Evolutionary conservation across 352 stramenopile genomes (phyloP).

Genomic region (Phytophthora podocarpi): DNA sequence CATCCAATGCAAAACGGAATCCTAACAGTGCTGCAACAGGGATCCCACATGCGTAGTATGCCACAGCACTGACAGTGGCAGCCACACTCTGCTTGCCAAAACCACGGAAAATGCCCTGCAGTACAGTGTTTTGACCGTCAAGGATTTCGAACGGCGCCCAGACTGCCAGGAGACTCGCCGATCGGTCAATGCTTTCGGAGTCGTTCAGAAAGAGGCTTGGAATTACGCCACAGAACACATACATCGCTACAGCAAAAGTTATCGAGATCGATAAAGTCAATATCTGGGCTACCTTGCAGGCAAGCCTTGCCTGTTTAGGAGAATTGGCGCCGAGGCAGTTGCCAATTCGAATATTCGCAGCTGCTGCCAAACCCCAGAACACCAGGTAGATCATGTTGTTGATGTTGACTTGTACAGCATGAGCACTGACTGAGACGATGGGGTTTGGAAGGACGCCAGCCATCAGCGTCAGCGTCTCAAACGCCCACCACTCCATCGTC

Average conservation of each 20-base stretch:
- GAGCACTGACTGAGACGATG: slow-evolving; percentile 61
- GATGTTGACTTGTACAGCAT: slow-evolving; percentile 68
- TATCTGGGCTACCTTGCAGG: slow-evolving; percentile 36
- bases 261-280: slow-evolving; percentile 40
- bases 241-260: slow-evolving; percentile 30
- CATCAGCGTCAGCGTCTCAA: slow-evolving; percentile 65
- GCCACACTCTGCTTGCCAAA: slow-evolving; percentile 63
- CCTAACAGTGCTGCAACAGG: slow-evolving; percentile 62
- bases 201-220: slow-evolving; percentile 53
- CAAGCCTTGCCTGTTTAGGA: slow-evolving; percentile 50
- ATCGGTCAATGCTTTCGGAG: slow-evolving; percentile 37
- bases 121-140: slow-evolving; percentile 53
- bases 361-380: slow-evolving; percentile 57
- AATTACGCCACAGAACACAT: slow-evolving; percentile 24
- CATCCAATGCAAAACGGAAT: slow-evolving; percentile 48
- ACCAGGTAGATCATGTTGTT: slow-evolving; percentile 70
- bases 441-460: slow-evolving; percentile 54
- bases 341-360: slow-evolving; percentile 68
- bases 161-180: slow-evolving; percentile 47
- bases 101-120: slow-evolving; percentile 72
- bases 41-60: slow-evolving; percentile 80
- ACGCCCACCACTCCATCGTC: slow-evolving; percentile 74
- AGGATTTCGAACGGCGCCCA: slow-evolving; percentile 57
- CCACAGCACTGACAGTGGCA: slow-evolving; percentile 66
- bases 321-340: slow-evolving; percentile 59